Percentiles rank a stretch among this genome's conserved stretches.
phyloP scores from a whole-genome alignment of 768 basidiomycete species.

The Amyloporia xantha region DNA sequence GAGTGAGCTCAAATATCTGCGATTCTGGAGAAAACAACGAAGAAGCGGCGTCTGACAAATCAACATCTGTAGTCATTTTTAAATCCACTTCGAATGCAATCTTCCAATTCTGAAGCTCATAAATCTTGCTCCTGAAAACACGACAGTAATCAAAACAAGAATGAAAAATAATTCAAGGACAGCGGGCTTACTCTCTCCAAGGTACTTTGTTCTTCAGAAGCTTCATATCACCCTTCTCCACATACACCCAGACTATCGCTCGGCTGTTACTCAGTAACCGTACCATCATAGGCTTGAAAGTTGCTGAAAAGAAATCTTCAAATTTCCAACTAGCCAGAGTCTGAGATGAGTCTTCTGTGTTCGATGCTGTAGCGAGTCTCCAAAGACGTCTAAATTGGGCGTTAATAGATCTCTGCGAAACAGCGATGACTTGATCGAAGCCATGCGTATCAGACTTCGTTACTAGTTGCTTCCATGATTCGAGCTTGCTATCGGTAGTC shows the following conservation, averaged over 20 bases:
- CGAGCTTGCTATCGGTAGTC: neutral
- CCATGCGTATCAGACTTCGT: constrained; percentile 14
- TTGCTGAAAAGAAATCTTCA: constrained; percentile 14
- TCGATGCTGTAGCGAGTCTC: neutral
- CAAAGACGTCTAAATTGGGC: constrained; percentile 10
- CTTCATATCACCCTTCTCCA: constrained; percentile 12
- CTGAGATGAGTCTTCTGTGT: neutral
- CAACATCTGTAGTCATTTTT: constrained; percentile 7
- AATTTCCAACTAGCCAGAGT: constrained; percentile 10
- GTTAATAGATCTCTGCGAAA: constrained; percentile 21
- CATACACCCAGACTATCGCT: constrained; percentile 17
- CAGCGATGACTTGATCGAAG: constrained; percentile 20
- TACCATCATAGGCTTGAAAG: constrained; percentile 17
- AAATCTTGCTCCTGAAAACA: neutral
- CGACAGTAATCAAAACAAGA: neutral
- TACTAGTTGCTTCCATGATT: constrained; percentile 9
- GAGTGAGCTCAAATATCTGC: constrained; percentile 9
- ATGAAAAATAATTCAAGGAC: neutral
- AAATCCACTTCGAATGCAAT: constrained; percentile 23
- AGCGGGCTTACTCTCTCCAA: constrained; percentile 1
- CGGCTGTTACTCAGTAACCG: constrained; percentile 15
- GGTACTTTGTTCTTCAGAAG: constrained; percentile 1
- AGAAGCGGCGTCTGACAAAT: neutral
- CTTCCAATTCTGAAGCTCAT: constrained; percentile 10
- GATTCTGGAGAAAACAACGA: no score